These are phyloP conservation scores for Streptanthus diversifolius DNA, from an alignment of 345 rosid genomes.

Conservation along the genomic window DNA sequence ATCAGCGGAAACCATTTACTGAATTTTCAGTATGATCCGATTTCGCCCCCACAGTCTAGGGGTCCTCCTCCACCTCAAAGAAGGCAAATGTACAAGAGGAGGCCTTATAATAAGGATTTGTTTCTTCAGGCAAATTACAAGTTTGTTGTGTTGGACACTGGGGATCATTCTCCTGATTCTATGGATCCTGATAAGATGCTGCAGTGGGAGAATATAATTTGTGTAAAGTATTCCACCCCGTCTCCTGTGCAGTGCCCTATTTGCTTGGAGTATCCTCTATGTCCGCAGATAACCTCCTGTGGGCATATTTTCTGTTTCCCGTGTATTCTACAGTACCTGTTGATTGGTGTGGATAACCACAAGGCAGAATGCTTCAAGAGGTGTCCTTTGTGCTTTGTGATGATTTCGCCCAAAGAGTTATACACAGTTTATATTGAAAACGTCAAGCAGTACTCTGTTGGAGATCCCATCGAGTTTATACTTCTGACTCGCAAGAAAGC, in stretches of 20 bases:
- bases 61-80: constrained; percentile 50
- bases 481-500: constrained; percentile 75
- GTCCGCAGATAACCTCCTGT: constrained; percentile 93
- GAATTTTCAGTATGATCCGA: constrained; percentile 91
- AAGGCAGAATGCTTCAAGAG: constrained; percentile 63
- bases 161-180: constrained; percentile 53
- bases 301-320: constrained; percentile 99
- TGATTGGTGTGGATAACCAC: constrained; percentile 67
- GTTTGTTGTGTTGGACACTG: constrained; percentile 83
- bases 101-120: constrained; percentile 83
- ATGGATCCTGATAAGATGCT: constrained; percentile 93
- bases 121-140: constrained; percentile 96
- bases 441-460: constrained; percentile 59
- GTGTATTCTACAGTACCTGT: constrained; percentile 71
- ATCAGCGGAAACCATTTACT: constrained; percentile 79
- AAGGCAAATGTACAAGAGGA: constrained; percentile 57
- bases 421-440: constrained; percentile 73
- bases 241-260: constrained; percentile 85
- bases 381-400: constrained; percentile 91
- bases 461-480: constrained; percentile 67
- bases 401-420: constrained; percentile 74
- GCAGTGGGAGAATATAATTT: constrained; percentile 85
- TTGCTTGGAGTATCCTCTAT: constrained; percentile 85
- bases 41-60: constrained; percentile 55
- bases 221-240: constrained; percentile 82